phyloP scores from a whole-genome alignment of 495 filamentous ascomycete genomes.

The Penicillium odoratum region DNA sequence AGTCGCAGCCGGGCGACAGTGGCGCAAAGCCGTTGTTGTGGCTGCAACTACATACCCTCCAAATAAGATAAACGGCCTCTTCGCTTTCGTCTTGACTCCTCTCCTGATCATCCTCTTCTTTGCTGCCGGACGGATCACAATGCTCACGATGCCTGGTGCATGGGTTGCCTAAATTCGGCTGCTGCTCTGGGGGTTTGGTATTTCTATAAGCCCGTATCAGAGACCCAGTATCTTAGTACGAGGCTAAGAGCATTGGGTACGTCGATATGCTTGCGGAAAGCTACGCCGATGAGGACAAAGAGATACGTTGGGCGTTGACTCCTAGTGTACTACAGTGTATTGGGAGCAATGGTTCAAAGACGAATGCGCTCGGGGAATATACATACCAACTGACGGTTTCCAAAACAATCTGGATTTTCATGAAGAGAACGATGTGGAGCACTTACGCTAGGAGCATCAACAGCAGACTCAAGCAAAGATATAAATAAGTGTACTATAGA shows the following conservation, averaged over 20 bases:
- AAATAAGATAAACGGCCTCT: slow-evolving; percentile 13
- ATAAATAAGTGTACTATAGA: no score
- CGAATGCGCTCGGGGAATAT: no score
- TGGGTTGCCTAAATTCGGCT: slow-evolving; percentile 53
- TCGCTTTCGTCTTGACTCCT: slow-evolving; percentile 29
- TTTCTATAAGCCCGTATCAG: neutral
- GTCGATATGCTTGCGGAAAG: slow-evolving; percentile 46
- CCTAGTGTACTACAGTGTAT: slow-evolving; percentile 53
- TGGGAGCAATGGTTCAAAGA: slow-evolving; percentile 35
- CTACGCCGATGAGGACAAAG: slow-evolving; percentile 36
- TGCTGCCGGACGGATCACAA: slow-evolving; percentile 34
- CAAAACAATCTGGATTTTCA: no score
- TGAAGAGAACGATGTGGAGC: no score
- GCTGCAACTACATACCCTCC: neutral
- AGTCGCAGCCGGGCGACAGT: slow-evolving; percentile 12
- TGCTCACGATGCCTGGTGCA: slow-evolving; percentile 38
- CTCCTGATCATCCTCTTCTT: slow-evolving; percentile 35
- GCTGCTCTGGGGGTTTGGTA: slow-evolving; percentile 29
- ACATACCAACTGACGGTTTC: no score
- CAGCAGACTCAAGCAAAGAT: no score
- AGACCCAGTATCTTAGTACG: neutral
- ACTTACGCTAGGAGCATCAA: no score
- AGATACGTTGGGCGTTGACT: slow-evolving; percentile 46
- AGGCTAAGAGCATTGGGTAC: slow-evolving; percentile 12
- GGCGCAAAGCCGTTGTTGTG: neutral